Base-by-base conservation (phyloP, 352 stramenopile species). In the Plasmopara muralis region DNA sequence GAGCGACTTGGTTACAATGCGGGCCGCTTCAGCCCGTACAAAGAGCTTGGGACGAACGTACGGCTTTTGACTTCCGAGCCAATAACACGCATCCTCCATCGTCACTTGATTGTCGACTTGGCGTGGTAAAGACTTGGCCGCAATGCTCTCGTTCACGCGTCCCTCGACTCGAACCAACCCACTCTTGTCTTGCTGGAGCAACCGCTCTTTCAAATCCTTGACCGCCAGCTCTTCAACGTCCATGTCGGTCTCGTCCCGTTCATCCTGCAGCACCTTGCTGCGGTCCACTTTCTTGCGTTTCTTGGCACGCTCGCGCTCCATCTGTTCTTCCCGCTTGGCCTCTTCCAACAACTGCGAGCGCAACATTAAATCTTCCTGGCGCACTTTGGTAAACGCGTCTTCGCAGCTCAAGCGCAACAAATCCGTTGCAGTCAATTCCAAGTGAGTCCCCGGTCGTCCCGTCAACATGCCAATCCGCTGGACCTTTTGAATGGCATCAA, bases 261-360 rank as follows among this genome's bases (percentile, higher is more conserved):
- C 83, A 18, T 94, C 83, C 49, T 90, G 78, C 12, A 74, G 70
- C 40, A 79, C 44, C 47, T 89, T 89, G 52, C 74, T 83, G 25
- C 78, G 77, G 35, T 94, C 83, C 20, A 87, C 77, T 55, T 94
- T 94, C 55, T 91, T 89, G 13, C 83, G 83, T 60, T 92, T 94
- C 62, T 90, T 90, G 6, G 74, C 75, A 9, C 81, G 77, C 50
- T 94, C 83, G 31, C 83, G 85, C 43, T 92, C 83, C 0, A 71
- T 65, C 28, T 76, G 60, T 34, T 92, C 83, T 43, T 94, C 83
- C 7, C 72, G 75, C 46, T 82, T 88, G 0, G 79, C 83, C 34
- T 94, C 83, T 40, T 94, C 83, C 28, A 94, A 56, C 38, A 94
- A 47, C 13, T 71, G 58, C 14, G 66, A 54, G 0, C 81, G 81